These are phyloP conservation scores for Salix exigua DNA, from an alignment of 345 rosid genomes.

Conservation along the genomic window DNA sequence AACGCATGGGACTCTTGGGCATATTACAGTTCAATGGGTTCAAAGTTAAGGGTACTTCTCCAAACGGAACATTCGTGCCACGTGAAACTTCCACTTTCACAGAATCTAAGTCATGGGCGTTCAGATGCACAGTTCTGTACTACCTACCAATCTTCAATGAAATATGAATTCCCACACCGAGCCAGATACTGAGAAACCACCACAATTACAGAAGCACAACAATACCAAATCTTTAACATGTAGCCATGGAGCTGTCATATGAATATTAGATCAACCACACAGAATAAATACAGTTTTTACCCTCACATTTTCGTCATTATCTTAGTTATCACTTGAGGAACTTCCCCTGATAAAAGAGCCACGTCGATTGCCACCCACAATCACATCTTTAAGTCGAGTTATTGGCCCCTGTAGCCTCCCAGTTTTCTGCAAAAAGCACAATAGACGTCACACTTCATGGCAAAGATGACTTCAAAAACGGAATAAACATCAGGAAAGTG, in stretches of 20 bases:
- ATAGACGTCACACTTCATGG: background rate
- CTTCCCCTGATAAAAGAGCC: slow-evolving; percentile 56
- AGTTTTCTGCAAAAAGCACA: slow-evolving; percentile 42
- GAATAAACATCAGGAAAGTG: background rate
- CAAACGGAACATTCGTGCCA: background rate
- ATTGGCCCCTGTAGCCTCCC: slow-evolving; percentile 68
- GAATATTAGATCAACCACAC: slow-evolving; percentile 19
- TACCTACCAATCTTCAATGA: background rate
- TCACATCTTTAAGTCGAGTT: slow-evolving; percentile 69
- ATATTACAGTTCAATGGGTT: too few relatives aligned
- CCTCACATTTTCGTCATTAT: slow-evolving; percentile 24
- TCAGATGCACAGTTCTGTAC: background rate
- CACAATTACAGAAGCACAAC: slow-evolving; percentile 11
- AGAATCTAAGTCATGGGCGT: background rate
- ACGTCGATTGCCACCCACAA: slow-evolving; percentile 67
- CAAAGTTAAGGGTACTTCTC: background rate
- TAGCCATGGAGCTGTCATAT: slow-evolving; percentile 6
- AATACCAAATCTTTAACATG: slow-evolving; percentile 3
- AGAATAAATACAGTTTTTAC: slow-evolving; percentile 14
- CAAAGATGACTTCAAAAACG: background rate
- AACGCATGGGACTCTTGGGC: too few relatives aligned
- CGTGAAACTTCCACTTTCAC: background rate
- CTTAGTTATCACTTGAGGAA: slow-evolving; percentile 46
- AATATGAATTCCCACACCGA: background rate
- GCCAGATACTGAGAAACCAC: slow-evolving; percentile 7